Conservation (phyloP, 495 filamentous ascomycete genomes). For the Aspergillus homomorphus region DNA sequence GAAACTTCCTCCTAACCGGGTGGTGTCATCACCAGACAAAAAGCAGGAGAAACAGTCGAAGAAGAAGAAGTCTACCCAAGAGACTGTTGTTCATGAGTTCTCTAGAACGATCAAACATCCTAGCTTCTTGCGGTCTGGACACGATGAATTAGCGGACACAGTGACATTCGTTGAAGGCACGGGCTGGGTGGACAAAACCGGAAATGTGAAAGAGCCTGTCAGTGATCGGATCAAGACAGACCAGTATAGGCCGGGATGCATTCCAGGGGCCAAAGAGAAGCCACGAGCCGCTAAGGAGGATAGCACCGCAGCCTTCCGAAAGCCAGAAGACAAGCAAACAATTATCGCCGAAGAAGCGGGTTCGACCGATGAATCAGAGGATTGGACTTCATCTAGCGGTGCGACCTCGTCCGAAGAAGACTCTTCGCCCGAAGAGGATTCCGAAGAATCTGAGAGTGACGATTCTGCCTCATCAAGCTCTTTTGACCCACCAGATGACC, state of each 20-base stretch:
- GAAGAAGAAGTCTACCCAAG: constrained; percentile 50
- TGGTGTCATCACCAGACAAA: constrained; percentile 29
- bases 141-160: constrained; percentile 31
- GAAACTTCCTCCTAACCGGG: constrained; percentile 63
- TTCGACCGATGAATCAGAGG: constrained; percentile 32
- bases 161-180: constrained; percentile 59
- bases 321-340: constrained; percentile 5
- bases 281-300: constrained; percentile 14
- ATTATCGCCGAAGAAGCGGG: constrained; percentile 16
- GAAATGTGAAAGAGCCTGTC: constrained; percentile 65
- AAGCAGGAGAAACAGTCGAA: constrained; percentile 45
- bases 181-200: constrained; percentile 83
- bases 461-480: constrained; percentile 24
- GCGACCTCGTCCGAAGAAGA: constrained; percentile 33
- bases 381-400: constrained; percentile 48
- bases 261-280: constrained; percentile 39
- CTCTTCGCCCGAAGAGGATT: constrained; percentile 27
- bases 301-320: neutral
- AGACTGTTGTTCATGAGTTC: constrained; percentile 77
- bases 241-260: constrained; percentile 35
- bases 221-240: constrained; percentile 34
- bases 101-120: constrained; percentile 72
- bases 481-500: constrained; percentile 27
- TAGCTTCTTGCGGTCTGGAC: constrained; percentile 61
- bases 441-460: constrained; percentile 25